A percentile compares a stretch with the other conserved stretches of the same genome.
These are phyloP conservation scores for Pythium myriotylum DNA, from an alignment of 352 stramenopile species.

Conservation along the genomic window DNA sequence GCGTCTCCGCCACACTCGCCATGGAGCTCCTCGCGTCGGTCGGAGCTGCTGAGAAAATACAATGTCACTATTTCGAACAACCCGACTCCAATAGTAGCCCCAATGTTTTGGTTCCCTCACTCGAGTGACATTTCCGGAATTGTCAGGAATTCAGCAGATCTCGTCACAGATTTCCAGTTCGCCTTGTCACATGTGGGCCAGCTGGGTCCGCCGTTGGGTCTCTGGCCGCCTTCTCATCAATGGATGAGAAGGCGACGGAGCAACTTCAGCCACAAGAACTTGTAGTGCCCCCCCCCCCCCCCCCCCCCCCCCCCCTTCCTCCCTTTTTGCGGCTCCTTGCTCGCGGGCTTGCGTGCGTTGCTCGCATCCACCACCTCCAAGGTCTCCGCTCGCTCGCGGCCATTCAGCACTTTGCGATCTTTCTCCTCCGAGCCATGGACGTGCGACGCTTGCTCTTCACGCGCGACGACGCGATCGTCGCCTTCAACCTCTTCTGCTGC, in stretches of 20 bases:
- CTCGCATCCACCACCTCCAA: too few relatives aligned
- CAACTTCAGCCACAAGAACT: conserved; percentile 3
- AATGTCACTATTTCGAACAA: neutral
- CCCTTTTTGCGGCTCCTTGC: too few relatives aligned
- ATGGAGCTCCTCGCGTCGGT: neutral
- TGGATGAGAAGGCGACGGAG: neutral
- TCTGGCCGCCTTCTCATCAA: neutral
- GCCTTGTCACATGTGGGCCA: too few relatives aligned
- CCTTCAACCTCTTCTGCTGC: conserved; percentile 65
- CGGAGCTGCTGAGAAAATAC: neutral
- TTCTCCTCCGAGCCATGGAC: too few relatives aligned
- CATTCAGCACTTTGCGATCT: too few relatives aligned
- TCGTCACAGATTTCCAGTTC: neutral
- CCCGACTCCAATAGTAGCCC: neutral
- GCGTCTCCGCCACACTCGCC: conserved; percentile 18
- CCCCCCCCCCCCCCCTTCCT: too few relatives aligned
- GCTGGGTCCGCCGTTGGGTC: neutral
- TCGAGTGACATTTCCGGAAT: neutral
- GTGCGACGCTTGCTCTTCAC: too few relatives aligned
- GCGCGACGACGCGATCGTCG: conserved; percentile 26
- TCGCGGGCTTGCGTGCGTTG: too few relatives aligned
- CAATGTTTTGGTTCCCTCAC: neutral
- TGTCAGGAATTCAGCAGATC: too few relatives aligned
- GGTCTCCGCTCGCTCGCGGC: too few relatives aligned
- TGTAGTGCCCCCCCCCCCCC: too few relatives aligned